Base-by-base conservation (phyloP, 2,329 filamentous ascomycete genomes). In the Epichloe amarillans region DNA sequence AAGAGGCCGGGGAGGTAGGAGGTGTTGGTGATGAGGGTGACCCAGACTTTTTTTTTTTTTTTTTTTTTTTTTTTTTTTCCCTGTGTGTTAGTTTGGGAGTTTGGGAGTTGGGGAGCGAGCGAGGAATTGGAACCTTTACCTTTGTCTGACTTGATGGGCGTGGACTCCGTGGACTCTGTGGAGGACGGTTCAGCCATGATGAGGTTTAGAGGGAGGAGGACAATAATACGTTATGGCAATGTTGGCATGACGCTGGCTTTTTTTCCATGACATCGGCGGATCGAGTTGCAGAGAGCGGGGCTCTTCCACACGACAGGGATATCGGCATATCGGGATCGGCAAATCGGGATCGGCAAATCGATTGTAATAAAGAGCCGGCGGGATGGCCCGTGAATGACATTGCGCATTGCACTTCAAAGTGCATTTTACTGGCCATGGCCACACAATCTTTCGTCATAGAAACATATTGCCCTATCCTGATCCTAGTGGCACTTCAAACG, bases 1-100 rank as follows among this genome's bases (percentile, higher is more conserved):
- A 95, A 74, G 47, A 95, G 82, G 45, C 89, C 89, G 5, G 85
- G 77, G 54, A 95, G 81, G 67, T 95, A 95, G 60, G 76, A 75
- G 46, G 80, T 81, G 69, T 93, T 94, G 53, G 88, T 95, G 64
- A 95, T 89, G 57, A 95, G 76, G 11, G 83, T 86, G 30, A 86
- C 88, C 88, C 88, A 95, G 64, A 93, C 88, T 87, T 64, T n/a
- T 21, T 26, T n/a, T 37, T 23, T 21, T 21, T 21, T 21, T 21
- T 21, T 21, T 21, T 21, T 21, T 21, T 21, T 19, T 19, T 19
- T 17, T 17, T n/a, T n/a, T n/a, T n/a, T n/a, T n/a, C 19, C 21
- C 19, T 2, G 4, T 15, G 7, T 12, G 21, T 41, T 23, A 35
- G 37, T n/a, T 37, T 5, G 11, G 21, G 21, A 14, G 3, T 21